Evolutionary conservation across 169 alveolate genomes (phyloP), one percentile per base, ranked within the genome.

Genomic region (Eimeria tenella): DNA sequence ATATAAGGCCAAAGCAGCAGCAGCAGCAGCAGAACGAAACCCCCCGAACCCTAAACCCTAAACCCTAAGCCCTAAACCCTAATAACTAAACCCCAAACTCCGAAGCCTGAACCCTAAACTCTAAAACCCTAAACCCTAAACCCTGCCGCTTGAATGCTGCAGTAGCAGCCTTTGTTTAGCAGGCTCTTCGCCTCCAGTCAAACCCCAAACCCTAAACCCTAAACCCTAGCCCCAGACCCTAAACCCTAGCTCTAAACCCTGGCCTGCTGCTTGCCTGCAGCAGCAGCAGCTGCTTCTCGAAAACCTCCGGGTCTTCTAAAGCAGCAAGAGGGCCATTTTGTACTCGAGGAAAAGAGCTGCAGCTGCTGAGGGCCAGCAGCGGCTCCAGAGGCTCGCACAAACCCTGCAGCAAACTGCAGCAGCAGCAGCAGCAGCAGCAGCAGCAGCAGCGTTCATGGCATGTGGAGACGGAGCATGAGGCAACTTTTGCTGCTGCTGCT

Each of bases 291-390:
- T 68, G 77, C 9, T n/a, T 68, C 31, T 68, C 77, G n/a, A 68
- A 68, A n/a, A n/a, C n/a, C 31, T 68, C 77, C 4, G 77, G n/a
- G 1, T 13, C n/a, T 68, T 68, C 77, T 15, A 68, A n/a, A 68
- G 77, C n/a, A n/a, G 77, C 11, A n/a, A 13, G 77, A 10, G 77
- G 31, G 77, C 11, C 49, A 58, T 17, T 58, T 58, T 10, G 68
- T 3, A 17, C 11, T 11, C 42, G 42, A 13, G 42, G 9, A 5
- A 15, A 68, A 23, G n/a, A 15, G 9, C 42, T n/a, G 42, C 77
- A 68, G 31, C n/a, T n/a, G 77, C 49, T 68, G 77, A 68, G n/a
- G 77, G 49, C 77, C 77, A 13, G n/a, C 77, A 68, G 77, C 11
- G 77, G 77, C 77, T 68, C 77, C 31, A 68, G 77, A 23, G 77